Evolutionary conservation across 169 alveolate species (phyloP).

Genomic region (Plasmodium falciparum): DNA sequence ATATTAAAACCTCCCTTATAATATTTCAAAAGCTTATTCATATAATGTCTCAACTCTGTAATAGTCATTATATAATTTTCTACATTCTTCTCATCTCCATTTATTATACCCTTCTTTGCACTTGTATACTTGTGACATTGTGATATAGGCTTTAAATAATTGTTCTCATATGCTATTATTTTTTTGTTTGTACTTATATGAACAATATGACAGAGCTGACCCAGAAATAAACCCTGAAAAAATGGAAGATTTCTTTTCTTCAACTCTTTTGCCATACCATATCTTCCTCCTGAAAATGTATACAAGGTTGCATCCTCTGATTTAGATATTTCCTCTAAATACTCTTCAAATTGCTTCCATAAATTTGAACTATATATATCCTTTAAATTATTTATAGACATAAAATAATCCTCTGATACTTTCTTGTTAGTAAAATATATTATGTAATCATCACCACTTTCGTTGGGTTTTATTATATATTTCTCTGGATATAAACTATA

Average conservation of each 20-base stretch:
- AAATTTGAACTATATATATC: slow-evolving; percentile 78
- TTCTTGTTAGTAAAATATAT: slow-evolving; percentile 80
- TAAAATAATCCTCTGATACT: slow-evolving; percentile 76
- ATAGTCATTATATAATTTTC: slow-evolving; percentile 74
- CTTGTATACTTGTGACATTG: slow-evolving; percentile 71
- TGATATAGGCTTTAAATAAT: slow-evolving; percentile 77
- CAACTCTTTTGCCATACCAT: slow-evolving; percentile 87
- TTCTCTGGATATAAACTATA: slow-evolving; percentile 81
- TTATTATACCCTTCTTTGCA: slow-evolving; percentile 75
- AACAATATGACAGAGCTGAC: slow-evolving; percentile 86
- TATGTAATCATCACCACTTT: slow-evolving; percentile 77
- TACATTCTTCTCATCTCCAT: not conserved
- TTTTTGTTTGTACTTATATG: slow-evolving; percentile 81
- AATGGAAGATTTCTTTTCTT: slow-evolving; percentile 82
- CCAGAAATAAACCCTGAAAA: slow-evolving; percentile 82
- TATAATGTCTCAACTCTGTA: slow-evolving; percentile 68
- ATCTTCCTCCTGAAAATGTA: slow-evolving; percentile 86
- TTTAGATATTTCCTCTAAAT: slow-evolving; percentile 78
- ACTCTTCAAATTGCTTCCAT: slow-evolving; percentile 83
- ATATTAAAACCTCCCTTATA: slow-evolving; percentile 78
- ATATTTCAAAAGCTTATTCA: slow-evolving; percentile 48
- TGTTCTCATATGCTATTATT: slow-evolving; percentile 80
- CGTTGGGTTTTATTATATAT: slow-evolving; percentile 76
- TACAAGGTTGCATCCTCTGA: slow-evolving; percentile 77
- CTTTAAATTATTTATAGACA: slow-evolving; percentile 81